Base-by-base conservation (phyloP, 306 rosid genomes). In the Vicia villosa region DNA sequence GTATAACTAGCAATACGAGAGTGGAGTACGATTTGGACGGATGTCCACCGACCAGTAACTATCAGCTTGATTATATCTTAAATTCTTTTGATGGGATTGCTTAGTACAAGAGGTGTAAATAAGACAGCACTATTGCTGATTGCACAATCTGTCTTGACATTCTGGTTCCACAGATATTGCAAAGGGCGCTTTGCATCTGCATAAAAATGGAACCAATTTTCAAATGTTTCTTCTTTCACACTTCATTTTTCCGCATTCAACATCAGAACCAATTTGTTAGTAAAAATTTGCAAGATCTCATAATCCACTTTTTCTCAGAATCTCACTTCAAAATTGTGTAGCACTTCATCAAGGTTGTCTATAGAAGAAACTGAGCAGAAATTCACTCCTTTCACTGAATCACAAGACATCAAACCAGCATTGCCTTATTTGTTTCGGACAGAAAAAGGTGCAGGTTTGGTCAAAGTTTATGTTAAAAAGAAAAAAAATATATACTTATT, bases 11-110 rank as follows among this genome's bases (percentile, higher is more conserved):
- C 85, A 78, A 70, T 90, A 90, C 30, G 98, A 93, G 83, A 90
- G 98, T 54, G 97, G 90, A 10, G 98, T 96, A 61, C 94, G 5
- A 88, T 90, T 82, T 90, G 98, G 97, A 96, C 97, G n/a, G 88
- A 88, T 74, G 80, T 90, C 37, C 98, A 90, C 71, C 82, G 88
- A 8, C 91, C 91, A 34, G 88, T 90, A 69, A 72, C 86, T 38
- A 72, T 68, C 0, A 91, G 96, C 58, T 80, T 90, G 80, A 47
- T 88, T 30, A 80, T 93, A 74, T 75, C 97, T 58, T 96, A 93
- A 73, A 11, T 88, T 68, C 89, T 93, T 74, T 74, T 79, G 59
- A 90, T 88, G 87, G 96, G 98, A 62, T 61, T 93, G 82, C 77
- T 93, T 30, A 87, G 91, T 83, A 80, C 96, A 64, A 81, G 84